Conservation (phyloP, 495 filamentous ascomycete genomes). For the Penicillium goetzii region DNA sequence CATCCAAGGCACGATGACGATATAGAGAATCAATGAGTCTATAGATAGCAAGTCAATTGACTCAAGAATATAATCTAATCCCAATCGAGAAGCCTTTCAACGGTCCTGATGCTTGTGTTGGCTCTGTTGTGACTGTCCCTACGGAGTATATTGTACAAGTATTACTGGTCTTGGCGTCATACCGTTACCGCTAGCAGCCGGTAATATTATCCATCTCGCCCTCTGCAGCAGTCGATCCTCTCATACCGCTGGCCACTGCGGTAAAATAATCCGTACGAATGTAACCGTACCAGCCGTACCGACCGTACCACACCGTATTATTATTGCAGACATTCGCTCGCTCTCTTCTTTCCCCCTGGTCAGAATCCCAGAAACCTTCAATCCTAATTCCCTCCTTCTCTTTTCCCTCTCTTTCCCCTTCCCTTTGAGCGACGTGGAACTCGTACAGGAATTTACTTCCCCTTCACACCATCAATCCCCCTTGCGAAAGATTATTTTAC, state of each 20-base stretch:
- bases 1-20: neutral
- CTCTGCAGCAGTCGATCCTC: neutral
- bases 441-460: conserved; percentile 14
- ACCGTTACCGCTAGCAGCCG: neutral
- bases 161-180: neutral
- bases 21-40: neutral
- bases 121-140: neutral
- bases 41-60: neutral
- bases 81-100: neutral
- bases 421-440: conserved; percentile 17
- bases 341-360: conserved; percentile 21
- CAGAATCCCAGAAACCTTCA: conserved; percentile 21
- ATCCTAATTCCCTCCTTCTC: conserved; percentile 21
- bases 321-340: neutral
- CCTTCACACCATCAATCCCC: neutral
- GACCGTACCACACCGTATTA: neutral
- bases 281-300: neutral
- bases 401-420: conserved; percentile 13
- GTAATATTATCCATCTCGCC: neutral
- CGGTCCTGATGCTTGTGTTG: neutral
- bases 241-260: neutral
- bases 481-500: conserved; percentile 14
- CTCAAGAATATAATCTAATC: neutral
- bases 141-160: neutral
- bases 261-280: neutral